These are phyloP conservation scores for Adiantum capillusveneris DNA, from an alignment of 75 land plant genomes.

Conservation along the genomic window DNA sequence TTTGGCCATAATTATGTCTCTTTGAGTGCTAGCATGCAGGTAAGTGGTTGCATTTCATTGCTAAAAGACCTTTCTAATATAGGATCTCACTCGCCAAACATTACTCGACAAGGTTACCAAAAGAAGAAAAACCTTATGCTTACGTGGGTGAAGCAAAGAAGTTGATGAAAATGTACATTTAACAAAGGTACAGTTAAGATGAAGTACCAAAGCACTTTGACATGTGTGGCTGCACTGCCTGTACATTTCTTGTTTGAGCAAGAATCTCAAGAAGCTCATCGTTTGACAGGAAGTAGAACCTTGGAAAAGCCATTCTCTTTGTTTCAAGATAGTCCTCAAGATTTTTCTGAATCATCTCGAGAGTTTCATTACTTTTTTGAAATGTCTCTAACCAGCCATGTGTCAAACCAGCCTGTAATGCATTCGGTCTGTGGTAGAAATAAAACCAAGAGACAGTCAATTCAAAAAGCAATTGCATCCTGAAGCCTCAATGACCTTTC, in stretches of 20 bases:
- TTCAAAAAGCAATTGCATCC: not conserved
- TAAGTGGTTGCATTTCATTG: too few species aligned
- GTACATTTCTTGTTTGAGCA: conserved; percentile 32
- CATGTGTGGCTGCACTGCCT: conserved; percentile 38
- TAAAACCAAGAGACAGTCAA: not conserved
- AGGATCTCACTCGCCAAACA: too few species aligned
- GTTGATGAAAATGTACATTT: too few species aligned
- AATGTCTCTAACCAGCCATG: conserved; percentile 23
- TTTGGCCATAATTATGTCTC: too few species aligned
- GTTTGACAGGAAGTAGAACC: conserved; percentile 30
- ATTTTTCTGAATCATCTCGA: conserved; percentile 32
- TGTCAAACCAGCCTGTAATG: conserved; percentile 25
- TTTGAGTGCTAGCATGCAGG: too few species aligned
- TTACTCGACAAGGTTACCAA: too few species aligned
- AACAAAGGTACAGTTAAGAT: too few species aligned
- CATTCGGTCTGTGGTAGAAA: conserved; percentile 28
- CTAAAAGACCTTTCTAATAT: too few species aligned
- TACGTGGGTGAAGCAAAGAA: too few species aligned
- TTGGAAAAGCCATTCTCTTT: conserved; percentile 36
- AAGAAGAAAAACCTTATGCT: too few species aligned
- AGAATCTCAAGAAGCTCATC: conserved; percentile 34
- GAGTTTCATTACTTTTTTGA: conserved; percentile 30
- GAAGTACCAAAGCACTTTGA: conserved; percentile 34
- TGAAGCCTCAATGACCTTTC: too few species aligned
- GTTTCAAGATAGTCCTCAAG: conserved; percentile 33